These are phyloP conservation scores for Sapria himalayana DNA, from an alignment of 345 rosid species.

Conservation along the genomic window DNA sequence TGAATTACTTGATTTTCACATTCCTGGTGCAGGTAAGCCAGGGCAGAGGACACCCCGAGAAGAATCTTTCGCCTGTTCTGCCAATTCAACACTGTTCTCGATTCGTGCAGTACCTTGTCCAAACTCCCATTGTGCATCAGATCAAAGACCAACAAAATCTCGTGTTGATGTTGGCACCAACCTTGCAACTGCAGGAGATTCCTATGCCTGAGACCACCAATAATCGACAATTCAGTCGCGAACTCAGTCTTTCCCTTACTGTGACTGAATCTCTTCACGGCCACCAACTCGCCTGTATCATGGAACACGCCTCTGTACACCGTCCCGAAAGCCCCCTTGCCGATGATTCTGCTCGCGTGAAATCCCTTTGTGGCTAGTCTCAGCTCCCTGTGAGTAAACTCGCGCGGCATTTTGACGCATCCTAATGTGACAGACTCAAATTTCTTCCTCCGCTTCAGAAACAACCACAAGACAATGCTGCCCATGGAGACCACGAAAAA, in stretches of 20 bases:
- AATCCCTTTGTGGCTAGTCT: conserved; percentile 64
- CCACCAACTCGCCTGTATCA: conserved; percentile 54
- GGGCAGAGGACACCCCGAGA: conserved; percentile 75
- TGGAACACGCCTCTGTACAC: conserved; percentile 68
- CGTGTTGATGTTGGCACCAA: conserved; percentile 87
- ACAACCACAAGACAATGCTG: conserved; percentile 51
- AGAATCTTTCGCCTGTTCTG: conserved; percentile 44
- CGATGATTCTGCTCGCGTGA: conserved; percentile 46
- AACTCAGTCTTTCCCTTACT: conserved; percentile 65
- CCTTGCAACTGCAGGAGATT: conserved; percentile 87
- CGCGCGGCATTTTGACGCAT: conserved; percentile 68
- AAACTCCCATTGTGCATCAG: conserved; percentile 91
- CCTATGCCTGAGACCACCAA: conserved; percentile 76
- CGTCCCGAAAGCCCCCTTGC: conserved; percentile 84
- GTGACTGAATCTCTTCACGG: conserved; percentile 84
- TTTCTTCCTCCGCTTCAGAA: conserved; percentile 28
- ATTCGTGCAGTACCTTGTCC: conserved; percentile 77
- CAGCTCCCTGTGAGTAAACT: conserved; percentile 74
- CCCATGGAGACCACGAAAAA: conserved; percentile 63
- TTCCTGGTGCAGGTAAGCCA: conserved; percentile 90
- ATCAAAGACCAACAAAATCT: conserved; percentile 69
- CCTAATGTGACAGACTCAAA: conserved; percentile 53
- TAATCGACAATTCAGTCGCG: conserved; percentile 59
- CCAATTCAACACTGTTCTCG: conserved; percentile 60
- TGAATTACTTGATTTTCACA: conserved; percentile 95